A percentile compares a stretch with the other conserved stretches of the same genome.
Evolutionary conservation across 345 rosid genomes (phyloP).

Genomic region (Brassica nigra): DNA sequence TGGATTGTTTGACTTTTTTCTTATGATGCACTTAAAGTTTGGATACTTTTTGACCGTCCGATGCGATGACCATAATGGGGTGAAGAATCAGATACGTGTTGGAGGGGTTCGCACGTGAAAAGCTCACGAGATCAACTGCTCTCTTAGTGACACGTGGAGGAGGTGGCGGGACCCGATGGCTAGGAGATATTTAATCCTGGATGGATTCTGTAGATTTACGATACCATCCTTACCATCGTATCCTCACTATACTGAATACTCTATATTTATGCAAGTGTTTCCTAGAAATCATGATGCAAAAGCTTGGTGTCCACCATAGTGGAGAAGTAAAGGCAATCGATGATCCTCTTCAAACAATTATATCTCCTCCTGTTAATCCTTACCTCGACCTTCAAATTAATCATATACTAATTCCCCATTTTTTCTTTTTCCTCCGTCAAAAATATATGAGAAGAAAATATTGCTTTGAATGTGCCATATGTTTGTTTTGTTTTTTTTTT

Average conservation of each 20-base stretch:
- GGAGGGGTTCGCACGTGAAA: conserved; percentile 5
- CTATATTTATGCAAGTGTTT: too few species aligned
- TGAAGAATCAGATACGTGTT: not conserved
- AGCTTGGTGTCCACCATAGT: not conserved
- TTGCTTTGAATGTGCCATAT: not conserved
- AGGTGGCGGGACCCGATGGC: conserved; percentile 8
- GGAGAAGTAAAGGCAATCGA: not conserved
- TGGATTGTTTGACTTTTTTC: conserved; percentile 20
- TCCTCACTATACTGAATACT: not conserved
- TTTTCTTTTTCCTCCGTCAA: not conserved
- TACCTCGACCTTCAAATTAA: too few species aligned
- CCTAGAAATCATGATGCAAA: too few species aligned
- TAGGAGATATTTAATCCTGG: not conserved
- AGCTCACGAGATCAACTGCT: conserved; percentile 42
- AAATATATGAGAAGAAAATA: not conserved
- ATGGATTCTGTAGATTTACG: not conserved
- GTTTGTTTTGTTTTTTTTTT: too few species aligned
- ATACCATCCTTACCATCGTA: conserved; percentile 8
- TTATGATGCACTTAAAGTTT: conserved; percentile 13
- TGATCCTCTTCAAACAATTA: not conserved
- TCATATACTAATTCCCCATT: too few species aligned
- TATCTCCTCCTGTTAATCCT: not conserved
- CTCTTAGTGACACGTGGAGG: conserved; percentile 39
- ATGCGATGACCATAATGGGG: conserved; percentile 35
- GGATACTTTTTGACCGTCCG: conserved; percentile 39